Evolutionary conservation across 768 basidiomycete species (phyloP).

Genomic region (Amanita fuliginea): DNA sequence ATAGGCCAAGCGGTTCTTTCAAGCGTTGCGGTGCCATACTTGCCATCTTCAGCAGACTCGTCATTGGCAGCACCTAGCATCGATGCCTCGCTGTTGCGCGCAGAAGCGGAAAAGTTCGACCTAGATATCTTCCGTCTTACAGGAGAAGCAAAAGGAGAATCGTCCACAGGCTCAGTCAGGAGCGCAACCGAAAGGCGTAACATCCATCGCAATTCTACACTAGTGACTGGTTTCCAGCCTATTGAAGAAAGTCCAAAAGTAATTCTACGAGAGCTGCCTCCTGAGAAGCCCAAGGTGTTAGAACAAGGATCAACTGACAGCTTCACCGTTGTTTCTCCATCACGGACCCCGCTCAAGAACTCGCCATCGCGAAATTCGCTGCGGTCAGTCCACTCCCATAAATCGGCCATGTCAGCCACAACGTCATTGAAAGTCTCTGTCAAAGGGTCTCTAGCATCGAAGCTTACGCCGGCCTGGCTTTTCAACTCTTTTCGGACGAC

Average conservation of each 20-base stretch:
- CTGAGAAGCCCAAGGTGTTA: slow-evolving; percentile 25
- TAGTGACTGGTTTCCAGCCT: slow-evolving; percentile 38
- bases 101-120: slow-evolving; percentile 67
- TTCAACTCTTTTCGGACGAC: slow-evolving; percentile 65
- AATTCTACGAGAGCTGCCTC: slow-evolving; percentile 39
- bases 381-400: slow-evolving; percentile 39
- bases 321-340: slow-evolving; percentile 10
- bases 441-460: slow-evolving; percentile 38
- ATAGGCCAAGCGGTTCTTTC: slow-evolving; percentile 87
- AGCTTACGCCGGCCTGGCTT: slow-evolving; percentile 67
- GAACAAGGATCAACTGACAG: slow-evolving; percentile 22
- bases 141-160: slow-evolving; percentile 23
- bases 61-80: slow-evolving; percentile 21
- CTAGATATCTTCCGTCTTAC: slow-evolving; percentile 50
- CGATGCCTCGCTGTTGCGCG: slow-evolving; percentile 28
- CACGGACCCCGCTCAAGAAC: slow-evolving; percentile 31
- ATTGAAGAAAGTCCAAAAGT: slow-evolving; percentile 63
- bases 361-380: slow-evolving; percentile 64
- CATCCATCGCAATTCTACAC: slow-evolving; percentile 39
- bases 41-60: slow-evolving; percentile 34
- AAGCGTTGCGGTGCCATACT: slow-evolving; percentile 77
- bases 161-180: slow-evolving; percentile 22
- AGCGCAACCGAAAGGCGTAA: slow-evolving; percentile 30
- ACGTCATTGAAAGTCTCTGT: slow-evolving; percentile 15
- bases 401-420: slow-evolving; percentile 35